Base-by-base conservation (phyloP, 2,329 filamentous ascomycete species). In the Penicillium sp. region DNA sequence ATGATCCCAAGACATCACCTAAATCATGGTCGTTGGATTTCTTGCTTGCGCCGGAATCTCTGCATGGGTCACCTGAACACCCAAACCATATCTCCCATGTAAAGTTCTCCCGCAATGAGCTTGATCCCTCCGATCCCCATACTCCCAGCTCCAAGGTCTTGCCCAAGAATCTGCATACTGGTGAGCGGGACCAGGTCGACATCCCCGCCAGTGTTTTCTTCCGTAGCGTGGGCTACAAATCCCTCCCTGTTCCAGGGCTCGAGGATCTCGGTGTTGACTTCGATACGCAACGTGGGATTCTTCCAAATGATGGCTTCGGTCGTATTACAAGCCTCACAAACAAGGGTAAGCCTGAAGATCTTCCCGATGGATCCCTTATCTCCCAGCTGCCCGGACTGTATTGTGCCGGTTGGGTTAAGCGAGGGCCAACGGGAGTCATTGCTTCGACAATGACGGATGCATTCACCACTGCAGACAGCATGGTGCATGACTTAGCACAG, bases 361-460 rank as follows among this genome's bases (percentile, higher is more conserved):
- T 59, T 56, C 68, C 69, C 0, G 59, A 72, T 61, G 60, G 72
- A 55, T 65, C 79, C 48, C 63, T 77, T 60, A 74, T 80, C 57
- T 66, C 77, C 60, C 67, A 83, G 70, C 66, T 89, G 0, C 84
- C 87, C 0, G 91, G 93, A 0, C 73, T 96, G 27, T 99, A 99
- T 75, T 96, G 92, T 61, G 89, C 93, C 14, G 94, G 94, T 0
- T 99, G 94, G 94, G 92, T 97, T 9, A 97, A 97, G 77, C 84
- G 88, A 34, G 94, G 94, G 0, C 93, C 94, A 0, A 97, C 92
- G 0, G 94, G 94, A 2, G 92, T 97, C 3, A 99, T 99, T 70
- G 93, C 93, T 1, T 92, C 88, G 29, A 99, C 94, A 0, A 96
- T 99, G 91, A 85, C 88, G 55, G 94, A 99, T 71, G 93, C 94